A percentile compares a stretch with the other conserved stretches of the same genome.
phyloP scores from a whole-genome alignment of 83 land plant species.

The Diphasiastrum complanatum region DNA sequence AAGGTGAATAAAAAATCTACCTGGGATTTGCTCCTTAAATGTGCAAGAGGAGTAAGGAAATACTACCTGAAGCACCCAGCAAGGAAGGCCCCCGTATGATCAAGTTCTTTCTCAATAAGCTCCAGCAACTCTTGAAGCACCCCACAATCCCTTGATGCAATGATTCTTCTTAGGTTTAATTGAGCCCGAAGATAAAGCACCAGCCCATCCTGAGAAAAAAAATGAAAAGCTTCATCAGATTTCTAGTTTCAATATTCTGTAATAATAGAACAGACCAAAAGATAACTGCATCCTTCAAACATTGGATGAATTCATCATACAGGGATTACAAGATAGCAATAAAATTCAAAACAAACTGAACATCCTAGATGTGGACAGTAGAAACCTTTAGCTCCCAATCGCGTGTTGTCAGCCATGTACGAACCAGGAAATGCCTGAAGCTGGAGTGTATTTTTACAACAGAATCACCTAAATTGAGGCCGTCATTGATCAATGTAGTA shows the following conservation, averaged over 20 bases:
- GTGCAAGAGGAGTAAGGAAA: neutral
- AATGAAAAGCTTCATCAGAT: constrained; percentile 3
- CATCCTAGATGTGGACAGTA: too few relatives aligned
- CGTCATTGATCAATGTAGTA: constrained; percentile 60
- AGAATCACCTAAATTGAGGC: constrained; percentile 61
- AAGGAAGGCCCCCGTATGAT: constrained; percentile 21
- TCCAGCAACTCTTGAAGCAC: constrained; percentile 23
- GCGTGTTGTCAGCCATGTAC: constrained; percentile 67
- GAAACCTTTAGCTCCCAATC: constrained; percentile 70
- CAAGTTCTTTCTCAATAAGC: constrained; percentile 35
- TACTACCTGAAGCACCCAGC: constrained; percentile 18
- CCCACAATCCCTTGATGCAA: constrained; percentile 18
- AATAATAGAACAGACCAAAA: neutral
- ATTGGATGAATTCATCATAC: neutral
- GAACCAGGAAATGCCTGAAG: constrained; percentile 50
- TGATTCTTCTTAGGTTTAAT: constrained; percentile 24
- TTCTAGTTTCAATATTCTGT: neutral
- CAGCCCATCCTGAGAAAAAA: constrained; percentile 26
- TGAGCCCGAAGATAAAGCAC: constrained; percentile 28
- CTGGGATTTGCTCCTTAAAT: neutral
- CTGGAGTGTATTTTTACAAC: constrained; percentile 56
- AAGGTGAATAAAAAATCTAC: neutral
- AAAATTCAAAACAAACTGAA: neutral
- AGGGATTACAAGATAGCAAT: neutral
- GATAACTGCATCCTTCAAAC: too few relatives aligned